Evolutionary conservation across 2,329 filamentous ascomycete genomes (phyloP).

Genomic region (Helotiales sp.): DNA sequence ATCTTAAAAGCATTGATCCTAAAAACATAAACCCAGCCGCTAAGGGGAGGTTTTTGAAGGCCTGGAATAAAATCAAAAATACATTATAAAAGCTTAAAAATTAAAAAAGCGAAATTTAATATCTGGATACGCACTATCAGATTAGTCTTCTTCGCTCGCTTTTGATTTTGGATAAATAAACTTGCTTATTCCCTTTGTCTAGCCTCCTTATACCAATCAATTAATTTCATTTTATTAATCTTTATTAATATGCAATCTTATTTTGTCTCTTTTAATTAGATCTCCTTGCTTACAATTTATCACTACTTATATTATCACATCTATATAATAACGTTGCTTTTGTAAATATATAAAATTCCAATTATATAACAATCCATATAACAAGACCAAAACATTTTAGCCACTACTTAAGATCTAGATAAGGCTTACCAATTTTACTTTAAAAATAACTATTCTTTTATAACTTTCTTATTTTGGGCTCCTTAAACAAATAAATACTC

Average conservation of each 20-base stretch:
- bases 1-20: background rate
- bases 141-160: background rate
- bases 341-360: no score
- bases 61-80: background rate
- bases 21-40: background rate
- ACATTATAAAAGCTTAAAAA: no score
- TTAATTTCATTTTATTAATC: no score
- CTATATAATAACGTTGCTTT: no score
- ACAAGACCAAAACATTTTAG: background rate
- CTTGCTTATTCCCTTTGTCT: background rate
- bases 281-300: no score
- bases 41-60: background rate
- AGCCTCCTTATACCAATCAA: no score
- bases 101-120: no score
- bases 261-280: no score
- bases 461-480: conserved; percentile 16
- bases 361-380: no score
- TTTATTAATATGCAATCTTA: no score
- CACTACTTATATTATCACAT: no score
- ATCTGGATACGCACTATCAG: background rate
- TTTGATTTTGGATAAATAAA: background rate
- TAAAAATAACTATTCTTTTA: conserved; percentile 9
- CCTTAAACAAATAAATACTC: conserved; percentile 9
- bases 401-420: background rate
- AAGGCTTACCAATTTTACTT: conserved; percentile 1